Evolutionary conservation across 345 rosid genomes (phyloP), one percentile per base, ranked within the genome.

Genomic region (Corymbia maculata): DNA sequence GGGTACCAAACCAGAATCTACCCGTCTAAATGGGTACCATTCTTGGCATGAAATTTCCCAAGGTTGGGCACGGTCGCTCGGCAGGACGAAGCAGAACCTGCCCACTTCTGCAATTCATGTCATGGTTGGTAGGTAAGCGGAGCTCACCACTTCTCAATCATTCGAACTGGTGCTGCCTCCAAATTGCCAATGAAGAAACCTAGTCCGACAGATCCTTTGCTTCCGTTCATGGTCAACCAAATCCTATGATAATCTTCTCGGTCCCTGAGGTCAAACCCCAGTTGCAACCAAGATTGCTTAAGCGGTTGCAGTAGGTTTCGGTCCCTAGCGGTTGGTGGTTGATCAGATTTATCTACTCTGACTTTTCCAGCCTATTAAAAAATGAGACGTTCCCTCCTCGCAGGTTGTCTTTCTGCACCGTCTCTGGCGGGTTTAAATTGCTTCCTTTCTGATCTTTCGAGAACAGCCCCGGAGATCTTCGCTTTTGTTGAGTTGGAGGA

Each of bases 261-360:
- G 42, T 51, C 21, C 36, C 30, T 0, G 45, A 85, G 61, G 17
- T 30, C 32, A 11, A 87, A 11, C 1, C 42, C 17, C n/a, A 21
- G 88, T 64, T 64, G 57, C 53, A 64, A 87, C 88, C 42, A 49
- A 28, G 64, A 51, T 36, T 85, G 53, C 1, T 51, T 19, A 49
- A 87, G 87, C 90, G 87, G 86, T 93, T 91, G 91, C 90, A 86
- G 89, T 85, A 85, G 86, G 86, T 85, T 24, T 30, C 66, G 5
- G 32, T 9, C 19, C 2, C 44, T 70, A 53, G 28, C 79, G 52
- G 84, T 90, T 85, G 91, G 91, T 90, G 91, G 91, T 89, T 86
- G 88, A 90, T 90, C 91, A 19, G 86, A 90, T 52, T 50, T 24
- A 51, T 44, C 53, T 28, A 61, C 51, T 52, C 21, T 52, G 86